Conservation (phyloP, 1,139 yeast genomes). For the Taiozyma sp. region DNA sequence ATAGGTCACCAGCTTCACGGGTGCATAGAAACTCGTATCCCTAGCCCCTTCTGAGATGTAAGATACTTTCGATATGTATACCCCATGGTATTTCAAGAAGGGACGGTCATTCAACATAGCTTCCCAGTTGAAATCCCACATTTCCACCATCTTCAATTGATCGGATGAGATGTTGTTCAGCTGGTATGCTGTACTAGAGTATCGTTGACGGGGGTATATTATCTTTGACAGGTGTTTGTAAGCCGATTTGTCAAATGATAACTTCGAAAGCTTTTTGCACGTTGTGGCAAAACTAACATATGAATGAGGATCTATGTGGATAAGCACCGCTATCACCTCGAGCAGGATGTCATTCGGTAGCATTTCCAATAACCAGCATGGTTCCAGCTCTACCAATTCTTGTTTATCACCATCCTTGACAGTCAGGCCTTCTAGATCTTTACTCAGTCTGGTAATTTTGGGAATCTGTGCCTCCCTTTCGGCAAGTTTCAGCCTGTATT, state of each 20-base stretch:
- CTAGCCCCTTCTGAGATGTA: constrained; percentile 78
- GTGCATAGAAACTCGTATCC: constrained; percentile 61
- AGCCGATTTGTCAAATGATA: constrained; percentile 53
- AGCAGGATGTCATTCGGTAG: constrained; percentile 64
- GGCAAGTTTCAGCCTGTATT: constrained; percentile 21
- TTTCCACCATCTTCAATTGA: constrained; percentile 37
- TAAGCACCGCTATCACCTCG: constrained; percentile 47
- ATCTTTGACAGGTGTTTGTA: constrained; percentile 54
- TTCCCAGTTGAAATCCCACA: constrained; percentile 49
- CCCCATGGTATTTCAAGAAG: constrained; percentile 71
- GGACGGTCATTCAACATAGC: constrained; percentile 55
- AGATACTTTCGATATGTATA: constrained; percentile 80
- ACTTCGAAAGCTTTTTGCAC: constrained; percentile 53
- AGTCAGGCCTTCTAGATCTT: constrained; percentile 25
- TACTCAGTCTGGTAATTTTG: constrained; percentile 16
- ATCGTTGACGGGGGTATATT: constrained; percentile 53
- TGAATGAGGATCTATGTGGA: constrained; percentile 48
- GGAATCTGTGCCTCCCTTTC: constrained; percentile 12
- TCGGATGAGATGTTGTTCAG: constrained; percentile 36
- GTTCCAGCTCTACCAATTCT: constrained; percentile 26
- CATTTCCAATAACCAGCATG: constrained; percentile 49
- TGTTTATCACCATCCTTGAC: constrained; percentile 31
- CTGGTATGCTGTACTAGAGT: constrained; percentile 36
- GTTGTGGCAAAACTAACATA: constrained; percentile 63
- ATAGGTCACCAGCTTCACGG: constrained; percentile 79